Evolutionary conservation across 306 rosid genomes (phyloP).

Genomic region (Senna tora): DNA sequence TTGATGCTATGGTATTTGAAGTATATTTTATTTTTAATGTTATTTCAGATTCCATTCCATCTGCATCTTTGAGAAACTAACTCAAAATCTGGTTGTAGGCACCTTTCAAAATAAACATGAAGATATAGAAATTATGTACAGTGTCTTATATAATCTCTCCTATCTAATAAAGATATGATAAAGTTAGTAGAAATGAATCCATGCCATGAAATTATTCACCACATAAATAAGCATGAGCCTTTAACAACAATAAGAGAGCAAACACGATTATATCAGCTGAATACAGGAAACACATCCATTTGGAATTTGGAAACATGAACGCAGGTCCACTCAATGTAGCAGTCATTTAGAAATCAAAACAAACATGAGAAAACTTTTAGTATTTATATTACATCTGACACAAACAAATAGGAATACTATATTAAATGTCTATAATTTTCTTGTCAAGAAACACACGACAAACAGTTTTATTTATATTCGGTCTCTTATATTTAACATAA

Average conservation of each 20-base stretch:
- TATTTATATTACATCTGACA: background rate
- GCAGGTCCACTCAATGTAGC: background rate
- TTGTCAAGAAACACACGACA: background rate
- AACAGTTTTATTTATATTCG: conserved; percentile 23
- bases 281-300: background rate
- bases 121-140: background rate
- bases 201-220: background rate
- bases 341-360: background rate
- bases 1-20: background rate
- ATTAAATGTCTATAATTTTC: conserved; percentile 5
- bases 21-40: background rate
- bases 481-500: too few species aligned
- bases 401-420: background rate
- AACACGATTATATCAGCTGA: background rate
- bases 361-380: background rate
- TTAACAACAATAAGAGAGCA: background rate
- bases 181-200: background rate
- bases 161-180: background rate
- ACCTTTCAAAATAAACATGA: background rate
- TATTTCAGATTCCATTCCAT: too few species aligned
- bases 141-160: background rate
- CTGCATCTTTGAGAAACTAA: background rate
- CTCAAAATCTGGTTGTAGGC: background rate
- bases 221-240: background rate
- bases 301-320: background rate